Conservation (phyloP, 192 early-diverging fungal species). For the Entophlyctis helioformis region DNA sequence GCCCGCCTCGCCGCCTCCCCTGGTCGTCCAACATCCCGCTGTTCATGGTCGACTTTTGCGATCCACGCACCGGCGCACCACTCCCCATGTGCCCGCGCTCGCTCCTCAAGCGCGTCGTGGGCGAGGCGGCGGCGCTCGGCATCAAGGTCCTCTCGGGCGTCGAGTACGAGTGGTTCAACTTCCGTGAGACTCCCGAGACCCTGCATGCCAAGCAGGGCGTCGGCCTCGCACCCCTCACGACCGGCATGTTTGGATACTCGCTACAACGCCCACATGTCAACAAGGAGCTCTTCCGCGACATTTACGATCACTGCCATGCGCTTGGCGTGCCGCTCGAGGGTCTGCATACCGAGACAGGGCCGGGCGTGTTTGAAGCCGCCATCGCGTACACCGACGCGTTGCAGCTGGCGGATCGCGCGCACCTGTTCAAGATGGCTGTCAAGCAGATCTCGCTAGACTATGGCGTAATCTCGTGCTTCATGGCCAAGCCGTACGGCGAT, state of each 20-base stretch:
- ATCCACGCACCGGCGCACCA: slow-evolving; percentile 42
- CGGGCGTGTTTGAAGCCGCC: slow-evolving; percentile 74
- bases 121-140: slow-evolving; percentile 22
- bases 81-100: slow-evolving; percentile 53
- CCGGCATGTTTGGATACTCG: slow-evolving; percentile 77
- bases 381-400: slow-evolving; percentile 47
- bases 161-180: slow-evolving; percentile 72
- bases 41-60: slow-evolving; percentile 55
- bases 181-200: slow-evolving; percentile 65
- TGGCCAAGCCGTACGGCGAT: slow-evolving; percentile 67
- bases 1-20: slow-evolving; percentile 57
- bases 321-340: slow-evolving; percentile 56
- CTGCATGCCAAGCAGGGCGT: slow-evolving; percentile 48
- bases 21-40: slow-evolving; percentile 64
- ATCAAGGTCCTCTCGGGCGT: slow-evolving; percentile 34
- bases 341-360: slow-evolving; percentile 73
- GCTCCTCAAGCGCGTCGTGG: slow-evolving; percentile 33
- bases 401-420: slow-evolving; percentile 57
- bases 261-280: slow-evolving; percentile 53
- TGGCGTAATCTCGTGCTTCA: slow-evolving; percentile 66
- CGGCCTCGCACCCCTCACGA: slow-evolving; percentile 44
- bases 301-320: slow-evolving; percentile 47
- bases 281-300: slow-evolving; percentile 56
- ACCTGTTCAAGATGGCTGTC: slow-evolving; percentile 61
- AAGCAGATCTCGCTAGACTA: slow-evolving; percentile 61